Evolutionary conservation across 768 basidiomycete genomes (phyloP), one percentile per base, ranked within the genome.

Genomic region (Phlegmacium glaucopus): DNA sequence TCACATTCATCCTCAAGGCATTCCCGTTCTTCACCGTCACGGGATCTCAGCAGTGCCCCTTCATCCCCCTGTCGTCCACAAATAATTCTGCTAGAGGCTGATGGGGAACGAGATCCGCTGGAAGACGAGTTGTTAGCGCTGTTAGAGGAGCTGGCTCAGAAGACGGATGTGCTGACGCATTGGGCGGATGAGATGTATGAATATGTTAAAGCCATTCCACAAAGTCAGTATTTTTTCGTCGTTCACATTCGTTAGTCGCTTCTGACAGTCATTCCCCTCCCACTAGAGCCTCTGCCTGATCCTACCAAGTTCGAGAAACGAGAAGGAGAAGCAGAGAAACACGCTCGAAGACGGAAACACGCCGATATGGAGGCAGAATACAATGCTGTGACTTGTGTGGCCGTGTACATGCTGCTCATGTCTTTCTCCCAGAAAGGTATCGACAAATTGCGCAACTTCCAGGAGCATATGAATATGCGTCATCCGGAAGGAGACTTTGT

Each of bases 141-240:
- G 15, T 70, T 98, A 36, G 95, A 98, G 61, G 89, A 94, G 53
- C 71, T 94, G 3, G 95, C 94, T 28, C 91, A 96, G 75, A 99
- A 98, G 77, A 95, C 95, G 28, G 85, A 90, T 50, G 93, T 94
- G 44, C 70, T 98, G 49, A 88, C 89, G 47, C 86, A 89, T 51
- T 95, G 94, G 82, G 96, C 90, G 16, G 95, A 98, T 54, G 88
- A 93, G 74, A 86, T 96, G 80, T 89, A 90, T 57, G 89, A 90
- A 57, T 84, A 82, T 59, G 87, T 93, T 22, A 91, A 91, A 63
- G 86, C 83, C 12, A 73, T 89, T 29, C 88, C 90, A 16, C 84
- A 90, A 65, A 90, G 88, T 91, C n/a, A 4, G 32, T 22, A 22
- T 11, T 6, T 6, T 34, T 34, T 6, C n/a, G 10, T 56, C 34